Evolutionary conservation across 2,329 filamentous ascomycete species (phyloP), one percentile per base, ranked within the genome.

Genomic region (Scedosporium dehoogii): DNA sequence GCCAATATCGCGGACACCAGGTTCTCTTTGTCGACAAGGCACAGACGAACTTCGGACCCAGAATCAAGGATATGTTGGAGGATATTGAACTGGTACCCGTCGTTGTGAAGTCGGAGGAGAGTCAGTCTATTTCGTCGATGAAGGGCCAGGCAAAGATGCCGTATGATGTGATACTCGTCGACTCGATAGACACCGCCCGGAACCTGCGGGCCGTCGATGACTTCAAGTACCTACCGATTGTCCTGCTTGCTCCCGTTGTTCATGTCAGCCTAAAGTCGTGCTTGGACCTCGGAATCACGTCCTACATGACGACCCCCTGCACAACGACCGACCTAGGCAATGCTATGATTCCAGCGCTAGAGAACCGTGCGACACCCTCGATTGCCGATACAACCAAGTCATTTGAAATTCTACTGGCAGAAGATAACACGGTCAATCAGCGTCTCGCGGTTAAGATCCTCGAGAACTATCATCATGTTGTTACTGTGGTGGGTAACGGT

Each of bases 371-470:
- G 5, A 94, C 92, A 12, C 93, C 93, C 1, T 90, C 91, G 12
- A 86, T 96, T 60, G 91, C 92, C 2, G 93, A 97, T 72, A 94
- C 96, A 73, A 96, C 92, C 12, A 92, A 92, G 72, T 96, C 92
- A 0, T 96, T 97, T 74, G 91, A 96, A 73, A 96, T 99, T 69
- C 79, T 99, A 44, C 81, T 97, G 64, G 94, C 93, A 10, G 94
- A 99, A 75, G 94, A 99, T 77, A 99, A 99, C 72, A 88, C 92
- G 16, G 93, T 99, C 72, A 99, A 99, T 73, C 94, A 99, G 75
- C 88, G 92, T 68, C 80, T 97, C 60, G 94, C 94, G 0, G 92
- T 97, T 69, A 96, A 96, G 80, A 97, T 97, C 67, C 81, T 99
- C 33, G 91, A 97, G 75, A 97, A 97, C 75, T 96, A 97, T 74